A percentile compares a stretch with the other conserved stretches of the same genome.
These are phyloP conservation scores for Tetradesmus obliquus DNA, from an alignment of 139 green algal genomes.

Conservation along the genomic window DNA sequence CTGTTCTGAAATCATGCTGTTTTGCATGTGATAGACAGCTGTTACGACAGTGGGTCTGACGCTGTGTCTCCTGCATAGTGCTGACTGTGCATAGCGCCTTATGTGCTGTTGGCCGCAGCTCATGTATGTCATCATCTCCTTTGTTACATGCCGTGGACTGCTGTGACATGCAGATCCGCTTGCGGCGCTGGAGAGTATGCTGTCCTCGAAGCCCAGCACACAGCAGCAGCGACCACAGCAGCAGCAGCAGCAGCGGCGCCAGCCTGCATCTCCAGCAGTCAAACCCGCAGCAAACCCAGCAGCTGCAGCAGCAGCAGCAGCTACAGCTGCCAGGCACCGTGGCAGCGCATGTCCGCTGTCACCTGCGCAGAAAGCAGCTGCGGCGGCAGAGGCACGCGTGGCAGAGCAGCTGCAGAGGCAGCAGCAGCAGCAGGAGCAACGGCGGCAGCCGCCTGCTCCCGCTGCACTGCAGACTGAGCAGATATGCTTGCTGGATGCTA, in stretches of 20 bases:
- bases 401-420: neutral
- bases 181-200: neutral
- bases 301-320: neutral
- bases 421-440: neutral
- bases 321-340: neutral
- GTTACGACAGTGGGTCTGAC: too few relatives aligned
- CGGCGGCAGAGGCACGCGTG: constrained; percentile 15
- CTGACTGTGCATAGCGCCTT: too few relatives aligned
- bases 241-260: neutral
- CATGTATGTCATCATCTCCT: too few relatives aligned
- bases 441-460: neutral
- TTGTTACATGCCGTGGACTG: too few relatives aligned
- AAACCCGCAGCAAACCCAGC: neutral
- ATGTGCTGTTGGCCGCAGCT: too few relatives aligned
- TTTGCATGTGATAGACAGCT: too few relatives aligned
- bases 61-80: too few relatives aligned
- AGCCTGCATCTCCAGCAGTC: neutral
- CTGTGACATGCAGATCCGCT: constrained; percentile 19
- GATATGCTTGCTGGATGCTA: neutral
- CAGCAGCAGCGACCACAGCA: neutral
- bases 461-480: neutral
- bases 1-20: too few relatives aligned
- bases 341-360: neutral
- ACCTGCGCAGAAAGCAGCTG: constrained; percentile 21
- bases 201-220: neutral